Evolutionary conservation across 768 basidiomycete species (phyloP), one percentile per base, ranked within the genome.

Genomic region (Suillus sp.): DNA sequence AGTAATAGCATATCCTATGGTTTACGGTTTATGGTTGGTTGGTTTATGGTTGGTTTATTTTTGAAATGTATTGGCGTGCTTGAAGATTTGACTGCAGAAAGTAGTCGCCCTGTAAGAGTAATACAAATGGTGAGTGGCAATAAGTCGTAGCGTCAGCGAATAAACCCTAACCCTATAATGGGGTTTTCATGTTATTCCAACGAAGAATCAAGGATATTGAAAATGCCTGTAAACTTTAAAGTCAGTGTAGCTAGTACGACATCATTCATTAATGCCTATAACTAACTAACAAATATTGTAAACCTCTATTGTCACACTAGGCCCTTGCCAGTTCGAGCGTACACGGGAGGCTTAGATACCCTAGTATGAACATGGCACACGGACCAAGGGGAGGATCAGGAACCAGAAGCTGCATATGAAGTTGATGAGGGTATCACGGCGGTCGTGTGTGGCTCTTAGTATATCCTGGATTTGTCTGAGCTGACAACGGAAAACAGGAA

Each of bases 311-410:
- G 16, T 48, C 25, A 18, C 9, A 10, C 27, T 20, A 16, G 48
- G 27, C 34, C 16, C n/a, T 48, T 27, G 25, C 47, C 7, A 18
- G 16, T 3, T 27, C 27, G n/a, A n/a, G 81, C 84, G 25, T 93
- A 89, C 69, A 92, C 91, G 16, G 92, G 90, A 30, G 93, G 92
- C 59, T 78, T 81, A 60, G 93, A 93, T 69, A 82, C 83, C 60
- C 77, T 91, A 58, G 88, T 92, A 30, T 85, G 92, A 22, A 86
- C 92, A 75, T 90, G 91, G 87, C 83, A 85, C 68, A 78, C 86
- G 60, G 80, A 83, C 38, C 80, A 84, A 47, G 85, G 84, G 20
- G 75, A 81, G 45, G 86, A 85, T 55, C 84, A 91, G 61, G 91
- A 94, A 67, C 88, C 89, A 13, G 81, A 82, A 45, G 80, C 83